Conservation (phyloP, 2,329 filamentous ascomycete species). For the Monascus ruber region DNA sequence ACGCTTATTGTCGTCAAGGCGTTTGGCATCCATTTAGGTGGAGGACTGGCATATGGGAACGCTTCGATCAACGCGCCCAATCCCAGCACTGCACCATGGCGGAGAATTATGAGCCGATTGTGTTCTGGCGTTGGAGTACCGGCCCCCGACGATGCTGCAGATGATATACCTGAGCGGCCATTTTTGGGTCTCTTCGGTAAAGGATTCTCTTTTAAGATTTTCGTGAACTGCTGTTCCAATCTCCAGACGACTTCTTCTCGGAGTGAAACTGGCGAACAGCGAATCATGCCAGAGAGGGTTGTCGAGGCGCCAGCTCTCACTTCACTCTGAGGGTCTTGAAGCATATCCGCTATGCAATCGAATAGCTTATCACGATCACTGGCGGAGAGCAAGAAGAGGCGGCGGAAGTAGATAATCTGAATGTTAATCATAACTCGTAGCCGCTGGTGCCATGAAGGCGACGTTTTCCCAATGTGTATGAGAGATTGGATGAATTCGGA, state of each 20-base stretch:
- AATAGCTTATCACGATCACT: constrained; percentile 71
- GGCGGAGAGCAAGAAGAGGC: constrained; percentile 72
- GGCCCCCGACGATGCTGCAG: constrained; percentile 32
- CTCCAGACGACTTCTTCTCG: constrained; percentile 65
- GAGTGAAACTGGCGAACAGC: constrained; percentile 74
- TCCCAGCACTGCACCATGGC: constrained; percentile 85
- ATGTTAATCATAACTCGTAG: constrained; percentile 93
- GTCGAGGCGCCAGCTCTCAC: constrained; percentile 86
- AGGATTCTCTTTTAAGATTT: constrained; percentile 67
- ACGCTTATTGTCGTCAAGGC: constrained; percentile 75
- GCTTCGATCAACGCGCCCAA: constrained; percentile 85
- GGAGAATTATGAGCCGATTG: constrained; percentile 65
- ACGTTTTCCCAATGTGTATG: constrained; percentile 74
- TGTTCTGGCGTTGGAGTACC: constrained; percentile 41
- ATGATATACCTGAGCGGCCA: constrained; percentile 25
- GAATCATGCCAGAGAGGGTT: constrained; percentile 93
- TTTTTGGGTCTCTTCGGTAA: constrained; percentile 58
- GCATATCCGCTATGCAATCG: constrained; percentile 88
- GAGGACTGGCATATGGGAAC: constrained; percentile 90
- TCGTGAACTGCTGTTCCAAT: constrained; percentile 69
- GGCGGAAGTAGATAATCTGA: constrained; percentile 96
- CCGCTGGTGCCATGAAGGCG: constrained; percentile 88
- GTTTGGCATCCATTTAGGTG: constrained; percentile 87
- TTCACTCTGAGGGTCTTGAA: constrained; percentile 82
- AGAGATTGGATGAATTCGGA: constrained; percentile 72